phyloP scores from a whole-genome alignment of 257 asterid species.

The Solanum sejunctum region DNA sequence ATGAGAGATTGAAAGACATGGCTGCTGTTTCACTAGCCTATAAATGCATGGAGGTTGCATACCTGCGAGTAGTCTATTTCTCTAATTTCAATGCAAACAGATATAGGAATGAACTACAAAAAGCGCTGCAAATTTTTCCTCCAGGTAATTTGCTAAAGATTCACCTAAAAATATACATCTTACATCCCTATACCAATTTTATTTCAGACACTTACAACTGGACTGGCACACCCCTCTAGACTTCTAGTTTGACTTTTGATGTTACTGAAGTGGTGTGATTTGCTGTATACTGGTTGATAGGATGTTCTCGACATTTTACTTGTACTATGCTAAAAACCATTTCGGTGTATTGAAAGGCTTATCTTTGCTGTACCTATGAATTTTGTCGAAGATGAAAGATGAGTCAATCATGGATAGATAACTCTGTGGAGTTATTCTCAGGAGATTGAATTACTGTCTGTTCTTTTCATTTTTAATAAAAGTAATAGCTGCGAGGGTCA shows the following conservation, averaged over 20 bases:
- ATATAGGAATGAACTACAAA: constrained; percentile 68
- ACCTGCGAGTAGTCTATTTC: constrained; percentile 73
- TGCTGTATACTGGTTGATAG: neutral
- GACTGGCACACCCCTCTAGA: neutral
- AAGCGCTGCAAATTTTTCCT: constrained; percentile 62
- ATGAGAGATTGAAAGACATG: constrained; percentile 77
- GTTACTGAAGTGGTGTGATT: neutral
- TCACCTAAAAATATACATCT: neutral
- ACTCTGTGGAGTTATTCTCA: neutral
- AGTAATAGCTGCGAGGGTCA: neutral
- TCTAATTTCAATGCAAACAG: constrained; percentile 56
- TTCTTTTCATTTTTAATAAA: neutral
- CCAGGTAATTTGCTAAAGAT: constrained; percentile 38
- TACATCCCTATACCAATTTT: neutral
- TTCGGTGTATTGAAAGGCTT: neutral
- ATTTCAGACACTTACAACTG: neutral
- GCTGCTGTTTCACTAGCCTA: constrained; percentile 94
- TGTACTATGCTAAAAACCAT: neutral
- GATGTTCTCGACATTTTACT: neutral
- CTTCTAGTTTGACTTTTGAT: neutral
- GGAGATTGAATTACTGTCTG: neutral
- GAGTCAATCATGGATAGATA: neutral
- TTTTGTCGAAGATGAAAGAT: neutral
- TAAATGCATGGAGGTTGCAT: constrained; percentile 87
- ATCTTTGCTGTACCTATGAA: neutral